These are phyloP conservation scores for Botryotinia globosa DNA, from an alignment of 2,329 filamentous ascomycete species.

Conservation along the genomic window DNA sequence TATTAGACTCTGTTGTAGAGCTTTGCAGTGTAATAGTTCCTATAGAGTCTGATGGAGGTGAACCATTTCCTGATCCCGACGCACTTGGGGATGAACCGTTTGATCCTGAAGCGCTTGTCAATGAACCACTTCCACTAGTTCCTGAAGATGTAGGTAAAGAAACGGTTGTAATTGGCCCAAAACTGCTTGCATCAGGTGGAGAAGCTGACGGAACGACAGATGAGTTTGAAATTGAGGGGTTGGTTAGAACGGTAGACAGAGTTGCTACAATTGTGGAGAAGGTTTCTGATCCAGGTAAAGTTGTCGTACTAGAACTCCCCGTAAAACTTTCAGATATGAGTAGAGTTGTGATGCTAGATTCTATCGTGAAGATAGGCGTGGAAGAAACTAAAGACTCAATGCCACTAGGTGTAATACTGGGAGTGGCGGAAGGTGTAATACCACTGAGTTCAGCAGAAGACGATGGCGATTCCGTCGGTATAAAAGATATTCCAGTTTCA, in stretches of 20 bases:
- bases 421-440: neutral
- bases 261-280: neutral
- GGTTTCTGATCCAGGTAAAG: neutral
- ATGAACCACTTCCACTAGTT: neutral
- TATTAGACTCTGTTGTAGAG: neutral
- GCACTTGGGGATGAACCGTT: neutral
- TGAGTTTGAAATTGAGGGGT: neutral
- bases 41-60: neutral
- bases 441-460: neutral
- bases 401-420: neutral
- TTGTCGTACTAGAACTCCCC: neutral
- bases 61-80: neutral
- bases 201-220: neutral
- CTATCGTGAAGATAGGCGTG: neutral
- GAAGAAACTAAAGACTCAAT: neutral
- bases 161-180: neutral
- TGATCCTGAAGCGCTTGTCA: neutral
- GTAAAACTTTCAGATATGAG: neutral
- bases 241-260: neutral
- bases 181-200: neutral
- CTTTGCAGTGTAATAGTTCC: neutral
- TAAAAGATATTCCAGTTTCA: neutral
- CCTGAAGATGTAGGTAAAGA: neutral
- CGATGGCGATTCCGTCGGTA: neutral
- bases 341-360: neutral